phyloP scores from a whole-genome alignment of 1,284 basidiomycete species.

The Microbotryum violaceum region DNA sequence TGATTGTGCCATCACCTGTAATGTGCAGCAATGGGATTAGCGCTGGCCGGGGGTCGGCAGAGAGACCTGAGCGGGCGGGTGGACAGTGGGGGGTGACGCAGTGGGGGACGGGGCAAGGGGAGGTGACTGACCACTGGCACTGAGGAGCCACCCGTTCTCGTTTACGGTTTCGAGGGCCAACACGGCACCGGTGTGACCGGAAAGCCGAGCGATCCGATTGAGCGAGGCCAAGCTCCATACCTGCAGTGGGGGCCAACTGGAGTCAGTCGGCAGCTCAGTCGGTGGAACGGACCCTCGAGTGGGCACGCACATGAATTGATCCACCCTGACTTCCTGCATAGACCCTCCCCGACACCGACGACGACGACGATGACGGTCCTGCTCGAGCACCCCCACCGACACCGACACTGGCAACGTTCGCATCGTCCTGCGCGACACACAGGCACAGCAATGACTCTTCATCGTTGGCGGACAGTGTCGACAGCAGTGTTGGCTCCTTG shows the following conservation, averaged over 20 bases:
- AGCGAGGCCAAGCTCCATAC: slow-evolving; percentile 73
- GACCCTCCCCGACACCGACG: slow-evolving; percentile 43
- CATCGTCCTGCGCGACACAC: too few relatives aligned
- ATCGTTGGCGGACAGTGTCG: too few relatives aligned
- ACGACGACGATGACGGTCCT: too few relatives aligned
- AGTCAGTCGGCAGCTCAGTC: too few relatives aligned
- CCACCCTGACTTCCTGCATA: slow-evolving; percentile 76
- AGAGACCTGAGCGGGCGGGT: neutral
- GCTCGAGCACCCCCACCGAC: too few relatives aligned
- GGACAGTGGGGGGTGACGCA: slow-evolving; percentile 35
- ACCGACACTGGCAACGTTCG: too few relatives aligned
- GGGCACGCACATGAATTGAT: slow-evolving; percentile 58
- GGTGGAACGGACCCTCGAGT: slow-evolving; percentile 10
- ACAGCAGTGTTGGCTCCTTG: too few relatives aligned
- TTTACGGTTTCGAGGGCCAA: slow-evolving; percentile 70
- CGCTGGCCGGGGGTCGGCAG: neutral
- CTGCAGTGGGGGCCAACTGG: slow-evolving; percentile 44
- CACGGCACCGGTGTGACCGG: slow-evolving; percentile 78
- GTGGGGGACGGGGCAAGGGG: neutral
- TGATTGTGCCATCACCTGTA: slow-evolving; percentile 71
- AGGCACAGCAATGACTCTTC: too few relatives aligned
- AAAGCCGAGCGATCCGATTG: slow-evolving; percentile 60
- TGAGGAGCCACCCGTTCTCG: slow-evolving; percentile 75
- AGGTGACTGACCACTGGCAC: slow-evolving; percentile 57
- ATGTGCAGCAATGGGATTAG: neutral